A percentile compares a stretch with the other conserved stretches of the same genome.
phyloP scores from a whole-genome alignment of 768 basidiomycete species.

The Galerina marginata region DNA sequence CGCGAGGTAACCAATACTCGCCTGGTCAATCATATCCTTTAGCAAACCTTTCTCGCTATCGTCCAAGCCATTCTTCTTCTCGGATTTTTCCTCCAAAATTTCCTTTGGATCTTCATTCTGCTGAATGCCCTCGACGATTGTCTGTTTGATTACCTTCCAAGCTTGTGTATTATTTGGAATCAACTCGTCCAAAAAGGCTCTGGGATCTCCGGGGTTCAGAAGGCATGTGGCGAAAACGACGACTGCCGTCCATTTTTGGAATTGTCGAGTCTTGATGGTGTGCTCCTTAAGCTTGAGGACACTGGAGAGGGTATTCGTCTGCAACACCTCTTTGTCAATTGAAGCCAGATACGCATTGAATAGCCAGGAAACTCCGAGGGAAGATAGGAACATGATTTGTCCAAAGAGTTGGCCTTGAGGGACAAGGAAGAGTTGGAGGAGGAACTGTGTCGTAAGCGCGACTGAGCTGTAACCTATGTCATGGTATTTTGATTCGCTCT shows the following conservation, averaged over 20 bases:
- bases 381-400: constrained; percentile 22
- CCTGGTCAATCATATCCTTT: constrained; percentile 12
- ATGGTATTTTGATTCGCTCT: constrained; percentile 14
- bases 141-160: constrained; percentile 11
- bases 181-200: constrained; percentile 11
- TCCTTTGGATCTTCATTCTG: not conserved
- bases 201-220: constrained; percentile 2
- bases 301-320: constrained; percentile 16
- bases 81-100: not conserved
- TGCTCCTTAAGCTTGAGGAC: constrained; percentile 11
- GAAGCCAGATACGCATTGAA: constrained; percentile 25
- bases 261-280: constrained; percentile 5
- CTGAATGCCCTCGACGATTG: constrained; percentile 2
- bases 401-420: constrained; percentile 24
- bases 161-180: constrained; percentile 17
- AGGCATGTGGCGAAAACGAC: constrained; percentile 16
- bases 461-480: constrained; percentile 20
- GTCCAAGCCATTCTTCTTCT: not conserved
- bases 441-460: constrained; percentile 19
- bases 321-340: constrained; percentile 19
- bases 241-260: constrained; percentile 19
- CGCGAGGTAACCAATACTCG: constrained; percentile 2
- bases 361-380: constrained; percentile 21
- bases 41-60: constrained; percentile 6
- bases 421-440: constrained; percentile 23